A percentile compares a stretch with the other conserved stretches of the same genome.
Conservation (phyloP, 257 asterid species). For the Scutellaria baicalensis region DNA sequence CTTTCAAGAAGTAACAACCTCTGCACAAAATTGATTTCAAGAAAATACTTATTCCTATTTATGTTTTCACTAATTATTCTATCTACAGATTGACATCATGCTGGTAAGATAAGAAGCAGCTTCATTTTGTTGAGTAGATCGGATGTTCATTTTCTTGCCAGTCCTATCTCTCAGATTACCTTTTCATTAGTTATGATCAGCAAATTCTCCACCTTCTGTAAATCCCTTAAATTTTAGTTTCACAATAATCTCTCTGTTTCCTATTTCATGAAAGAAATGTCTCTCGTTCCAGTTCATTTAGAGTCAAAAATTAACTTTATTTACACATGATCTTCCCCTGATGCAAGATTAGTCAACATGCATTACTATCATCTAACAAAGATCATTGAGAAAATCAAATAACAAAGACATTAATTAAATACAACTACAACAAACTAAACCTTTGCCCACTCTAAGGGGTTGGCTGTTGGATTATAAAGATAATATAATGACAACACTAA, state of each 20-base stretch:
- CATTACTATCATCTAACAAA: not conserved
- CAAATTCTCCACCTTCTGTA: not conserved
- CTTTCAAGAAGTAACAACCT: not conserved
- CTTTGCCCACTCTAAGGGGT: no score
- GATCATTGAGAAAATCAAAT: not conserved
- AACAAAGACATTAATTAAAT: not conserved
- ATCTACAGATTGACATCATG: not conserved
- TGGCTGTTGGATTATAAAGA: no score
- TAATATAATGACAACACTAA: no score
- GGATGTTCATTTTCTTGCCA: not conserved
- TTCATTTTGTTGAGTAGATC: not conserved
- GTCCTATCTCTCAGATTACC: not conserved
- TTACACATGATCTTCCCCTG: not conserved
- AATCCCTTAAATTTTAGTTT: not conserved
- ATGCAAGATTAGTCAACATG: not conserved
- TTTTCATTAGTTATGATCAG: not conserved
- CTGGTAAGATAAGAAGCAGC: not conserved
- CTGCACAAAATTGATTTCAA: not conserved
- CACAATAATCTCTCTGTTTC: not conserved
- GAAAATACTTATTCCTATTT: not conserved
- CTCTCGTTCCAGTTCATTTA: not conserved
- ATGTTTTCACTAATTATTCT: not conserved
- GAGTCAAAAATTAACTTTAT: not conserved
- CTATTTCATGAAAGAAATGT: not conserved
- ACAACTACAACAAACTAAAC: not conserved